Conservation (phyloP, 768 basidiomycete species). For the Termitomyces eurrhizus region DNA sequence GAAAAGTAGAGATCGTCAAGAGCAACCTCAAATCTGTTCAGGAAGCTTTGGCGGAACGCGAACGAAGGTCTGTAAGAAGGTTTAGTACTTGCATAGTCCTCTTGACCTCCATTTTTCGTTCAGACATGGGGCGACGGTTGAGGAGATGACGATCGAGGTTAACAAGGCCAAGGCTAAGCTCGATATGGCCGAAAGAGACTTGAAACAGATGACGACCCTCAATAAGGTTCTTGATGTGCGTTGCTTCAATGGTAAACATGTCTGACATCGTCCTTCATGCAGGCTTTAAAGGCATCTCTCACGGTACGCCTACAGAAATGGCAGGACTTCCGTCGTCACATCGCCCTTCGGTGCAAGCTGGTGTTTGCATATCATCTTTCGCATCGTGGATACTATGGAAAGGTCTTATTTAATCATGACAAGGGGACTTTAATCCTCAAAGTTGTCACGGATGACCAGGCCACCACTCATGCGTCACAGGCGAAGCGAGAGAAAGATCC, state of each 20-base stretch:
- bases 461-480: slow-evolving; percentile 42
- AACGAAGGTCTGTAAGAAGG: slow-evolving; percentile 44
- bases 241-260: background rate
- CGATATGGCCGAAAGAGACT: slow-evolving; percentile 56
- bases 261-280: background rate
- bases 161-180: slow-evolving; percentile 58
- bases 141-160: slow-evolving; percentile 71
- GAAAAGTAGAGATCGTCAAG: slow-evolving; percentile 53
- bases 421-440: slow-evolving; percentile 61
- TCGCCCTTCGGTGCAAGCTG: slow-evolving; percentile 82
- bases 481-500: slow-evolving; percentile 87
- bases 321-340: slow-evolving; percentile 86
- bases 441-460: slow-evolving; percentile 82
- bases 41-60: slow-evolving; percentile 61
- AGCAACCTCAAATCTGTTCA: slow-evolving; percentile 60
- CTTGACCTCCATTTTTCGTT: background rate
- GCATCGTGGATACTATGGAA: slow-evolving; percentile 86
- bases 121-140: slow-evolving; percentile 75
- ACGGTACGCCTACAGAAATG: slow-evolving; percentile 65
- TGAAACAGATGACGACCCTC: slow-evolving; percentile 58
- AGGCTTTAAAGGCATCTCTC: slow-evolving; percentile 71
- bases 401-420: slow-evolving; percentile 82
- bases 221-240: slow-evolving; percentile 53
- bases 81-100: background rate
- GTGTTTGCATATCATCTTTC: slow-evolving; percentile 81